Evolutionary conservation across 176 grass and related monocot species (phyloP).

Genomic region (Triticum dicoccoides): DNA sequence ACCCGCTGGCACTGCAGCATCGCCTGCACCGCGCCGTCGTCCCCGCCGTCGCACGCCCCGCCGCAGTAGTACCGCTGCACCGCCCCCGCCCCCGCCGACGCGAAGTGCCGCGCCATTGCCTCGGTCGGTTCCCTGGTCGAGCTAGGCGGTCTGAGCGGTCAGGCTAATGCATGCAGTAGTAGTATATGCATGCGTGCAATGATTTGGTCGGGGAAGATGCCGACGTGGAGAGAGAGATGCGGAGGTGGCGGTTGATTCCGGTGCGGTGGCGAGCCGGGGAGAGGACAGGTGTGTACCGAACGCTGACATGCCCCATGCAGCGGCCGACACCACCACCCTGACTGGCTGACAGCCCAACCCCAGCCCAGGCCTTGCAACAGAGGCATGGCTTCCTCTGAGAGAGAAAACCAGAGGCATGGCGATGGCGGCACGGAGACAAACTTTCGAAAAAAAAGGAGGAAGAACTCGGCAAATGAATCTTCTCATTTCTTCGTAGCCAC

Average conservation of each 20-base stretch:
- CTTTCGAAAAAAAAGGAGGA: neutral
- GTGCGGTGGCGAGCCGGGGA: neutral
- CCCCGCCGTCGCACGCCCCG: neutral
- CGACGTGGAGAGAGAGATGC: neutral
- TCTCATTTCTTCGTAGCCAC: neutral
- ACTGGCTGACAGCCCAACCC: neutral
- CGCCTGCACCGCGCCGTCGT: constrained; percentile 23
- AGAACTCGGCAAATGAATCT: neutral
- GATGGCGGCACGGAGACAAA: neutral
- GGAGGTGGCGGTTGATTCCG: neutral
- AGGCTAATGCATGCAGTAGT: neutral
- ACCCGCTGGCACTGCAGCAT: constrained; percentile 47
- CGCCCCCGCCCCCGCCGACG: neutral
- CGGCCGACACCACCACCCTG: neutral
- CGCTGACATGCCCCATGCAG: neutral
- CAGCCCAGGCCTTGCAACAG: neutral
- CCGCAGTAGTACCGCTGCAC: constrained; percentile 1
- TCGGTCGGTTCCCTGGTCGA: neutral
- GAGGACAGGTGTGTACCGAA: neutral
- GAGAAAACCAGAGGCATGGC: neutral
- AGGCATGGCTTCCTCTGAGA: neutral
- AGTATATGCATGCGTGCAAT: neutral
- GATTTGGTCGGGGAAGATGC: neutral
- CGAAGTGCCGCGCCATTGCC: neutral
- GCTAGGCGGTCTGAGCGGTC: neutral